Conservation (phyloP, 2,329 filamentous ascomycete genomes). For the Neopestalotiopsis sp. region DNA sequence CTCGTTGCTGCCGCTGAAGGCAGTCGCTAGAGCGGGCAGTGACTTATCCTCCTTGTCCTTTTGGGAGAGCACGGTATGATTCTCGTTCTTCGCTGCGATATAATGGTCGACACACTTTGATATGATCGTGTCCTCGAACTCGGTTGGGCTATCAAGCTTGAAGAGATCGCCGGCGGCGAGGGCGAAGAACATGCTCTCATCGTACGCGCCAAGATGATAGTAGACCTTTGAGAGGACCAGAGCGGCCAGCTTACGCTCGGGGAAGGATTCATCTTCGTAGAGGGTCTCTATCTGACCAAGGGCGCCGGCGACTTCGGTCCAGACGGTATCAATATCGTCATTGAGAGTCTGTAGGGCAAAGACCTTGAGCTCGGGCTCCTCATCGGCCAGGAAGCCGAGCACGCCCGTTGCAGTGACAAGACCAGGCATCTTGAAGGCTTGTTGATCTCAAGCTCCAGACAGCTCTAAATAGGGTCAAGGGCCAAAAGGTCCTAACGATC, state of each 20-base stretch:
- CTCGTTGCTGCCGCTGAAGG: conserved; percentile 73
- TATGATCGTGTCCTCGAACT: conserved; percentile 99
- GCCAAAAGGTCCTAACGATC: not conserved
- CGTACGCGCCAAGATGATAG: conserved; percentile 98
- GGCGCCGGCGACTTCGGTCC: conserved; percentile 94
- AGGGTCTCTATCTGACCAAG: conserved; percentile 95
- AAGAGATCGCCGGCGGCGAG: conserved; percentile 94
- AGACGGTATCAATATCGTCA: conserved; percentile 94
- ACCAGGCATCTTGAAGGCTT: conserved; percentile 73
- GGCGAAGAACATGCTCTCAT: conserved; percentile 98
- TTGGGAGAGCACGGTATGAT: conserved; percentile 50
- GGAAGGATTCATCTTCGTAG: conserved; percentile 95
- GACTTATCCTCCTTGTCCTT: conserved; percentile 42
- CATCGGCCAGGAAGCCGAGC: conserved; percentile 92
- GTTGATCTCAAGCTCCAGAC: not conserved
- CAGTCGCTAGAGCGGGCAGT: conserved; percentile 76
- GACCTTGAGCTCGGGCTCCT: conserved; percentile 90
- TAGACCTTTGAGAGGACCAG: conserved; percentile 97
- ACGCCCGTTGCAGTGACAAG: conserved; percentile 94
- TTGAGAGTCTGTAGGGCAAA: conserved; percentile 96
- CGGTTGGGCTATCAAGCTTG: conserved; percentile 86
- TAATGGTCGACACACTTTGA: conserved; percentile 98
- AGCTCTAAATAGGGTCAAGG: not conserved
- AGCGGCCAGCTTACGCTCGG: conserved; percentile 91
- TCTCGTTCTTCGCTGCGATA: conserved; percentile 72